A percentile compares a stretch with the other conserved stretches of the same genome.
Conservation (phyloP, 2,329 filamentous ascomycete species). For the Tympanopsis confertula region DNA sequence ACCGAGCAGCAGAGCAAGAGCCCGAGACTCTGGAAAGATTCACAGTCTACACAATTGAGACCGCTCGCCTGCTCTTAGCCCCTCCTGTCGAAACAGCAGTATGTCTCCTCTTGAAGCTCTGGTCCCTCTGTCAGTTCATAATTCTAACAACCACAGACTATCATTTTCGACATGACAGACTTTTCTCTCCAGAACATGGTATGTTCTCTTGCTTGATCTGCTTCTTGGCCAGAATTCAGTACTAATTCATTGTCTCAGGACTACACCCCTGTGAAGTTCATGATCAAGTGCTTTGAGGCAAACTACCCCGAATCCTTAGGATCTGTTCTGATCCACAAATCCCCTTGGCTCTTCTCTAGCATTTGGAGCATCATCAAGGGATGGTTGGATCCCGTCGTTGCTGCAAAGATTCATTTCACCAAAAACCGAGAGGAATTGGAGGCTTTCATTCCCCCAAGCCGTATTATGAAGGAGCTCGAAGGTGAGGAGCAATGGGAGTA, state of each 20-base stretch:
- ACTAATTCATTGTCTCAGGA: conserved; percentile 28
- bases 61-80: conserved; percentile 13
- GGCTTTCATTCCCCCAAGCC: conserved; percentile 43
- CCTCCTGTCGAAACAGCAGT: conserved; percentile 6
- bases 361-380: conserved; percentile 55
- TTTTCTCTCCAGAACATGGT: conserved; percentile 65
- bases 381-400: conserved; percentile 68
- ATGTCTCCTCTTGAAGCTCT: neutral
- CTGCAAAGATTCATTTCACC: conserved; percentile 61
- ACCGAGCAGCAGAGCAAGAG: conserved; percentile 17
- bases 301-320: conserved; percentile 68
- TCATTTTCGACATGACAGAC: conserved; percentile 63
- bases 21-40: conserved; percentile 21
- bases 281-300: conserved; percentile 70
- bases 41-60: conserved; percentile 26
- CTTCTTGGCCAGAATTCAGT: neutral
- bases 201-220: conserved; percentile 7
- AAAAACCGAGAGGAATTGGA: conserved; percentile 49
- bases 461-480: conserved; percentile 53
- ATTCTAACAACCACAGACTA: conserved; percentile 7
- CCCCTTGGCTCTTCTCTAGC: conserved; percentile 57
- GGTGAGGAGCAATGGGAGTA: conserved; percentile 58
- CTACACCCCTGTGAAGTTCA: conserved; percentile 65
- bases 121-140: conserved; percentile 1
- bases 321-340: conserved; percentile 61